Conservation (phyloP, 352 stramenopile species). For the Globisporangium recalcitrans region DNA sequence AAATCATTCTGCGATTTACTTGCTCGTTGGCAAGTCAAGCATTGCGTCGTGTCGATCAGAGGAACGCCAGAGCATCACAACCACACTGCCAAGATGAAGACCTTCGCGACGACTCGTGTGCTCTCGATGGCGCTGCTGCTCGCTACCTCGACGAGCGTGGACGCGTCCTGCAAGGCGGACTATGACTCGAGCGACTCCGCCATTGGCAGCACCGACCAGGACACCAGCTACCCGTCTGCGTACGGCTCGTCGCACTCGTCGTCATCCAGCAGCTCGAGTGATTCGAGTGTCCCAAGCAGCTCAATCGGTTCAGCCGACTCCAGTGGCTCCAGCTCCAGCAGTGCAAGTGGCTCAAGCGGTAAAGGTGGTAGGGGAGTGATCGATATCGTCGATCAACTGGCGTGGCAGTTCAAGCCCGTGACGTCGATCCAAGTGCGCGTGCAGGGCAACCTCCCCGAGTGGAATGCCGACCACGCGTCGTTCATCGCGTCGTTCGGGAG, state of each 20-base stretch:
- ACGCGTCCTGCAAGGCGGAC: not conserved
- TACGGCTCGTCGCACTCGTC: not conserved
- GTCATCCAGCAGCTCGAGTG: not conserved
- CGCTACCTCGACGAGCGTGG: not conserved
- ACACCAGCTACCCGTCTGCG: not conserved
- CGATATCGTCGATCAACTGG: not conserved
- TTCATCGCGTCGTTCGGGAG: constrained; percentile 37
- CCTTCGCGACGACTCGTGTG: not conserved
- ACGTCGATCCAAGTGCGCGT: constrained; percentile 45
- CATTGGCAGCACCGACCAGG: not conserved
- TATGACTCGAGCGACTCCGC: not conserved
- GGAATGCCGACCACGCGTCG: constrained; percentile 26
- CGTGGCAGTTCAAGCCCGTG: constrained; percentile 31
- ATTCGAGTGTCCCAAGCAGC: too few relatives aligned
- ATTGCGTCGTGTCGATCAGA: not conserved
- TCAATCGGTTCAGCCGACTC: too few relatives aligned
- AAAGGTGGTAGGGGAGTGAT: not conserved
- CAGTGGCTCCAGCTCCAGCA: too few relatives aligned
- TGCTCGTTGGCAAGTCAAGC: not conserved
- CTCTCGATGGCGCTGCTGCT: not conserved
- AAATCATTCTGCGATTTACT: not conserved
- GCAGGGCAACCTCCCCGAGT: constrained; percentile 40
- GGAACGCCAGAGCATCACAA: not conserved
- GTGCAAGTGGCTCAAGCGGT: too few relatives aligned
- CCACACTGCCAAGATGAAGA: not conserved